phyloP scores from a whole-genome alignment of 2,329 filamentous ascomycete genomes.

The Grosmannia serpens region DNA sequence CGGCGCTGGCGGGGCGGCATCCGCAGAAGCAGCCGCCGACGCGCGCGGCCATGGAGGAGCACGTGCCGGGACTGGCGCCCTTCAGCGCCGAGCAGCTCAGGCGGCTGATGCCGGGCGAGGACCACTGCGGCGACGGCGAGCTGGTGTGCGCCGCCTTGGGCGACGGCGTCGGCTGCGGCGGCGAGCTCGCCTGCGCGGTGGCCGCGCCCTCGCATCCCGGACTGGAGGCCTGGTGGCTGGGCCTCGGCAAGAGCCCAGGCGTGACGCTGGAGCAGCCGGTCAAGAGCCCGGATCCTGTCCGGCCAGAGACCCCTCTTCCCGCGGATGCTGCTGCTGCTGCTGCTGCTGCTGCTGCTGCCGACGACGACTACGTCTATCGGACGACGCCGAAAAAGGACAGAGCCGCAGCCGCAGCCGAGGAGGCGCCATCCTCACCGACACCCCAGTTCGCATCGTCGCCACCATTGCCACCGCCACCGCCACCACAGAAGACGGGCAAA shows the following conservation, averaged over 20 bases:
- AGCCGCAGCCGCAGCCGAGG: background rate
- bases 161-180: too few species aligned
- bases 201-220: constrained; percentile 14
- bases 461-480: background rate
- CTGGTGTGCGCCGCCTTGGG: too few species aligned
- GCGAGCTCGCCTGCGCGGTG: background rate
- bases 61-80: constrained; percentile 38
- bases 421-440: background rate
- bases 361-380: constrained; percentile 33
- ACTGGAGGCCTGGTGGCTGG: constrained; percentile 39
- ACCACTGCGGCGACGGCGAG: constrained; percentile 11
- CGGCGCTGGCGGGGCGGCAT: constrained; percentile 9
- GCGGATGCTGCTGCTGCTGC: background rate
- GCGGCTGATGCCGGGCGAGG: background rate
- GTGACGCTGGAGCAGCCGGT: constrained; percentile 13
- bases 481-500: background rate
- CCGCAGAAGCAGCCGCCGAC: background rate
- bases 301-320: background rate
- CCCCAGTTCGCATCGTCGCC: background rate
- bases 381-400: constrained; percentile 26
- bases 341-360: constrained; percentile 13
- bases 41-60: constrained; percentile 28
- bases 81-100: constrained; percentile 33
- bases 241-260: constrained; percentile 21
- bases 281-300: background rate